Evolutionary conservation across 1,139 yeast species (phyloP).

Genomic region (Hansenula lynferdii): DNA sequence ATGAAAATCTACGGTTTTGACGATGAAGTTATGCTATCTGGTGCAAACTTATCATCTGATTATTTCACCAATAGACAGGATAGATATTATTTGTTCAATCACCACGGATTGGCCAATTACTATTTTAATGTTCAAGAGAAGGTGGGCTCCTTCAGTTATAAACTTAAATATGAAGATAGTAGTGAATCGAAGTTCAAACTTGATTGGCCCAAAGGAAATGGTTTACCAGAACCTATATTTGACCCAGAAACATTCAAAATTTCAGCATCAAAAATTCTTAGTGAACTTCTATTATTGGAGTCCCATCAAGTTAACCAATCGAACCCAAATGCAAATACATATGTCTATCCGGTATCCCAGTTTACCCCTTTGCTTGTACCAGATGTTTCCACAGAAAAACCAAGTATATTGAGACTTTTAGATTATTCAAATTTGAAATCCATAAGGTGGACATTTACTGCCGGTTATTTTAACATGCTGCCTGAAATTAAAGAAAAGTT

Average conservation of each 20-base stretch:
- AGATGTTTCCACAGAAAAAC: constrained; percentile 76
- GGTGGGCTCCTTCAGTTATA: constrained; percentile 65
- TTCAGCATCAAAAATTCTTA: constrained; percentile 53
- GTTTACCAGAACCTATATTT: constrained; percentile 67
- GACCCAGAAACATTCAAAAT: constrained; percentile 52
- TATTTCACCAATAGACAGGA: constrained; percentile 97
- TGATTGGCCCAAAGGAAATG: constrained; percentile 72
- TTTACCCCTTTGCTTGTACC: constrained; percentile 72
- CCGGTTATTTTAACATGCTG: constrained; percentile 93
- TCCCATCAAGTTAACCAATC: constrained; percentile 13
- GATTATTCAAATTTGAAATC: constrained; percentile 51
- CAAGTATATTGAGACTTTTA: constrained; percentile 56
- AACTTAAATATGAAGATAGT: constrained; percentile 41
- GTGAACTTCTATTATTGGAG: constrained; percentile 43
- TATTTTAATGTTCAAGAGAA: constrained; percentile 66
- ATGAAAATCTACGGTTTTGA: constrained; percentile 97
- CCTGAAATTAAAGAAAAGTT: constrained; percentile 66
- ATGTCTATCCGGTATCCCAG: constrained; percentile 92
- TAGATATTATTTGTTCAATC: constrained; percentile 72
- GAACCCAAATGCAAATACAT: constrained; percentile 42
- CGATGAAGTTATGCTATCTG: constrained; percentile 80
- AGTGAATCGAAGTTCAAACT: constrained; percentile 53
- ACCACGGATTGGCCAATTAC: constrained; percentile 58
- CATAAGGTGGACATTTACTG: constrained; percentile 84
- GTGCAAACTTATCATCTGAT: constrained; percentile 88